Conservation (phyloP, 768 basidiomycete species). For the Rhodotorula graminis region DNA sequence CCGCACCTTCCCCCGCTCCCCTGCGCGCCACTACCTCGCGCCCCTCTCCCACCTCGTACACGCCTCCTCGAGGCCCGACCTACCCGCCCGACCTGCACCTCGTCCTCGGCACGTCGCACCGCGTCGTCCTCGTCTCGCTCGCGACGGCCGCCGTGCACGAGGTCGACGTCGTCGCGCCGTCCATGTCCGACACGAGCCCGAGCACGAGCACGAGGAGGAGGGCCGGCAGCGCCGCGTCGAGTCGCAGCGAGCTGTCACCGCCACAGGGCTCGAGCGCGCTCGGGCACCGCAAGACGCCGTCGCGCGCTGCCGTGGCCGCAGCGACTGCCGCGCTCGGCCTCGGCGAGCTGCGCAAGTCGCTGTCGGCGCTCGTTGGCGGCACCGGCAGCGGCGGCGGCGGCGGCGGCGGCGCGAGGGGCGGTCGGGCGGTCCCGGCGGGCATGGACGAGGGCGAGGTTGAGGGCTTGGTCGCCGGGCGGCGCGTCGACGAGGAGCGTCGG, state of each 20-base stretch:
- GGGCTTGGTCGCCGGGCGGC: neutral
- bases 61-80: neutral
- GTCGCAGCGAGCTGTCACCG: no score
- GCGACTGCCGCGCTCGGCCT: neutral
- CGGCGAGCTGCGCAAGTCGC: neutral
- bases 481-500: neutral
- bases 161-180: neutral
- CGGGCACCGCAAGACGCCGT: neutral
- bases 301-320: neutral
- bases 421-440: neutral
- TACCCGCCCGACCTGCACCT: constrained; percentile 15
- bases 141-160: constrained; percentile 12
- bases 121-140: constrained; percentile 24
- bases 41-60: no score
- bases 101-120: constrained; percentile 17
- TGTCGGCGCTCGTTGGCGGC: no score
- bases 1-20: no score
- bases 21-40: no score
- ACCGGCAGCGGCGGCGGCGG: no score
- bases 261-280: neutral
- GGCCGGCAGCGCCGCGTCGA: neutral
- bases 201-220: no score
- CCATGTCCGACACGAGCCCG: no score
- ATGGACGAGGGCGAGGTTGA: neutral
- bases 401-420: neutral